These are phyloP conservation scores for Apiotrichum domesticum DNA, from an alignment of 1,284 basidiomycete species.

Conservation along the genomic window DNA sequence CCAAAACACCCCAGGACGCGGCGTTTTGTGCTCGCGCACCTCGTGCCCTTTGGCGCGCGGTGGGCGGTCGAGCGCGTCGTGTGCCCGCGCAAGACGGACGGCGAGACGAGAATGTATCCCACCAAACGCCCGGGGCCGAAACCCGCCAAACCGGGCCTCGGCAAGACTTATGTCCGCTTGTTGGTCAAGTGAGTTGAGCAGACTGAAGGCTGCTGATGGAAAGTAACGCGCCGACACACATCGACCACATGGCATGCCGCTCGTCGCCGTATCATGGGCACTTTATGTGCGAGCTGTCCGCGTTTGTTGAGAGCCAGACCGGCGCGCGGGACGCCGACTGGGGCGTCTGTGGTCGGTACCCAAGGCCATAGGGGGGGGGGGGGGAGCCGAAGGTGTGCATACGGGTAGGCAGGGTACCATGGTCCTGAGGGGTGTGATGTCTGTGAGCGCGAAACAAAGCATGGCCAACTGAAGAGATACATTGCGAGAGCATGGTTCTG, in stretches of 20 bases:
- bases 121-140: neutral
- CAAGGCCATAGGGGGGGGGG: too few species aligned
- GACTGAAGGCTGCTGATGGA: neutral
- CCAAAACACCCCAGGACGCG: conserved; percentile 16
- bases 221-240: conserved; percentile 26
- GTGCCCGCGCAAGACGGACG: conserved; percentile 14
- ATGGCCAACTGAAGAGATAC: too few species aligned
- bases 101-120: neutral
- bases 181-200: conserved; percentile 37
- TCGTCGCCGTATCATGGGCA: conserved; percentile 53
- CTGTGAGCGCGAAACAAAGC: too few species aligned
- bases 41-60: conserved; percentile 39
- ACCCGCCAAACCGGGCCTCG: neutral
- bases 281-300: conserved; percentile 59
- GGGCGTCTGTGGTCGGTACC: conserved; percentile 6
- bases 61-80: conserved; percentile 36
- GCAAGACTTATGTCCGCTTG: conserved; percentile 34
- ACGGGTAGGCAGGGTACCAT: too few species aligned
- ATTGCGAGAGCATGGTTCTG: too few species aligned
- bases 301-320: conserved; percentile 63
- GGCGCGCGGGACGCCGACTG: conserved; percentile 60
- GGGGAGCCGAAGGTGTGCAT: too few species aligned
- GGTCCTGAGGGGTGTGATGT: too few species aligned
- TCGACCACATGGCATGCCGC: conserved; percentile 52
- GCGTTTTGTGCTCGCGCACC: conserved; percentile 27